Evolutionary conservation across 1,284 basidiomycete genomes (phyloP).

Genomic region (Thelephora terrestris): DNA sequence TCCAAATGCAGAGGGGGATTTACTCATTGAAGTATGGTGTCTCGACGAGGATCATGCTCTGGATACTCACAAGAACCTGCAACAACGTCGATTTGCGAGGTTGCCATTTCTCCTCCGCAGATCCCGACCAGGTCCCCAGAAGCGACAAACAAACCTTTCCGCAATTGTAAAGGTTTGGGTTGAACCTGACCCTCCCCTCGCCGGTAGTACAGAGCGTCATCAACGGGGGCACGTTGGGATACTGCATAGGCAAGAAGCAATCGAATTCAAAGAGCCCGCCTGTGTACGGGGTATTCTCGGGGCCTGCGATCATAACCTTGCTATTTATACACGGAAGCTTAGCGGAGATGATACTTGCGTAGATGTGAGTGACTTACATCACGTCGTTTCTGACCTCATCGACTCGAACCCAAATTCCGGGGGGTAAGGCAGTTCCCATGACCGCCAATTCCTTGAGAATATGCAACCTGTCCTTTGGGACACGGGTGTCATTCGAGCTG

Average conservation of each 20-base stretch:
- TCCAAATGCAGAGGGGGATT: slow-evolving; percentile 13
- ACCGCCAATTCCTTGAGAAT: slow-evolving; percentile 44
- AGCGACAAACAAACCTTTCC: slow-evolving; percentile 46
- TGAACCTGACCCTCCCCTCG: slow-evolving; percentile 39
- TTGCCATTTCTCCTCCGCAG: slow-evolving; percentile 43
- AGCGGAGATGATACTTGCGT: slow-evolving; percentile 1
- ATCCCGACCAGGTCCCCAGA: slow-evolving; percentile 41
- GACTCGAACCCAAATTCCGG: slow-evolving; percentile 44
- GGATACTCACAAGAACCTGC: slow-evolving; percentile 46
- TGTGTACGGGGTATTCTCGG: slow-evolving; percentile 42
- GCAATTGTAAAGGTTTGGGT: slow-evolving; percentile 40
- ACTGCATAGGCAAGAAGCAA: slow-evolving; percentile 40
- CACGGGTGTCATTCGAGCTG: slow-evolving; percentile 30
- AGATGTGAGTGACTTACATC: slow-evolving; percentile 26
- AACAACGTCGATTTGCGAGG: slow-evolving; percentile 38
- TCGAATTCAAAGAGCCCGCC: slow-evolving; percentile 50
- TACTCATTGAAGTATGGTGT: slow-evolving; percentile 49
- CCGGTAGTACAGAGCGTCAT: slow-evolving; percentile 43
- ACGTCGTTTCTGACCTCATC: slow-evolving; percentile 48
- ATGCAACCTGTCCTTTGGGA: slow-evolving; percentile 39
- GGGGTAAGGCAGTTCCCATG: slow-evolving; percentile 41
- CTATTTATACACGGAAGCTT: slow-evolving; percentile 17
- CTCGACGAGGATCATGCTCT: slow-evolving; percentile 48
- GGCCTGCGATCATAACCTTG: slow-evolving; percentile 47
- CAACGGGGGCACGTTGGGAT: slow-evolving; percentile 34